Evolutionary conservation across 768 basidiomycete genomes (phyloP).

Genomic region (Xerocomellus dryophilus): DNA sequence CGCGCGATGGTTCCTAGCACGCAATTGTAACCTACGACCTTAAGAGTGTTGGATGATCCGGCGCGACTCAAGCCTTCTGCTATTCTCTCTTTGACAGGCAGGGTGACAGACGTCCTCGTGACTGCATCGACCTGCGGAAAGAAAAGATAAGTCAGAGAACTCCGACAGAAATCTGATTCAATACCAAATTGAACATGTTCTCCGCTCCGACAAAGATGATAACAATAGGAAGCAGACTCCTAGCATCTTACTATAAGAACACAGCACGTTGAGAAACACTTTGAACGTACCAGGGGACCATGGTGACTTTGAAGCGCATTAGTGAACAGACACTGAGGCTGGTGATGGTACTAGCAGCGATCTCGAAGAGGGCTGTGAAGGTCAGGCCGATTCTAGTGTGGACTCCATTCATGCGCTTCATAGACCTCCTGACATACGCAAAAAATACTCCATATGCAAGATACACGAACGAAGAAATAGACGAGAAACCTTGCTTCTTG

Average conservation of each 20-base stretch:
- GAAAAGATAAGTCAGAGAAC: conserved; percentile 24
- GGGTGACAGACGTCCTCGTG: conserved; percentile 75
- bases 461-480: conserved; percentile 69
- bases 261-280: background rate
- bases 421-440: conserved; percentile 70
- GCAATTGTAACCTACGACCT: conserved; percentile 82
- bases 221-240: conserved; percentile 88
- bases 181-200: conserved; percentile 93
- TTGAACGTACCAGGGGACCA: conserved; percentile 77
- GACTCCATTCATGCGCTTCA: conserved; percentile 76
- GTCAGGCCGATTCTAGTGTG: conserved; percentile 90
- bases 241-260: conserved; percentile 28
- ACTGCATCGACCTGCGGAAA: conserved; percentile 73
- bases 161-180: conserved; percentile 24
- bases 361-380: conserved; percentile 90
- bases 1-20: conserved; percentile 75
- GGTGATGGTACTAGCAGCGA: conserved; percentile 89
- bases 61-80: conserved; percentile 86
- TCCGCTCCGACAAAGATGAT: conserved; percentile 95
- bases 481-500: conserved; percentile 47
- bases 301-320: conserved; percentile 81
- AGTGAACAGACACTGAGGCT: conserved; percentile 90
- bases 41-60: conserved; percentile 89
- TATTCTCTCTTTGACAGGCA: conserved; percentile 89
- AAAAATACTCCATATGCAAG: conserved; percentile 74